These are phyloP conservation scores for Plectosphaerella plurivora DNA, from an alignment of 2,329 filamentous ascomycete species.

Conservation along the genomic window DNA sequence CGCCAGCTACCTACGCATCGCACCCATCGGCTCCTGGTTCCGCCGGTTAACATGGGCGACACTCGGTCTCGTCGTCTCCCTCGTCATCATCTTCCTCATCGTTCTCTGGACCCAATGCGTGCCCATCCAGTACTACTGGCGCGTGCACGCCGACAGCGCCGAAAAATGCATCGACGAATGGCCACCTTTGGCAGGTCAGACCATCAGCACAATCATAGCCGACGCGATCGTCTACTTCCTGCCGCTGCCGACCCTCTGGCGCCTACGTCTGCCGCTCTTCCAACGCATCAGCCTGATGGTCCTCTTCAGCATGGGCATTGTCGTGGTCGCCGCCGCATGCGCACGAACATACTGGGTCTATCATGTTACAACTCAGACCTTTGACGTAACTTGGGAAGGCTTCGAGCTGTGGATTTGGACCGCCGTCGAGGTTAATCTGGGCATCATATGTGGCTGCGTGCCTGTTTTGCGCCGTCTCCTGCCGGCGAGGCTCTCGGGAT, in stretches of 20 bases:
- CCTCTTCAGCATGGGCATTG: conserved; percentile 29
- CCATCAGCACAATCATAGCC: conserved; percentile 23
- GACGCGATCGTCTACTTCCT: conserved; percentile 31
- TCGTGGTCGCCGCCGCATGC: conserved; percentile 30
- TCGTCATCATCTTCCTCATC: conserved; percentile 25
- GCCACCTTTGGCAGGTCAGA: conserved; percentile 21
- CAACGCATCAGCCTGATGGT: conserved; percentile 29
- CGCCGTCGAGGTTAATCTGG: conserved; percentile 33
- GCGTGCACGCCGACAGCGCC: conserved; percentile 7
- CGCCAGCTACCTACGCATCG: conserved; percentile 33
- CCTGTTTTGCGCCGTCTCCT: conserved; percentile 24
- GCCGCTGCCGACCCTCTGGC: conserved; percentile 28
- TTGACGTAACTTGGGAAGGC: conserved; percentile 35
- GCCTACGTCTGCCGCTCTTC: conserved; percentile 22
- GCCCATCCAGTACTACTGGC: conserved; percentile 23
- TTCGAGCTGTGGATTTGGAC: conserved; percentile 37
- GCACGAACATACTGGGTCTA: conserved; percentile 32
- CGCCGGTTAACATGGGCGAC: conserved; percentile 22
- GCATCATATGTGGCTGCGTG: conserved; percentile 34
- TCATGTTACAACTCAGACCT: conserved; percentile 23
- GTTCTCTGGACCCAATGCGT: conserved; percentile 31
- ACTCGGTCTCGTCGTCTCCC: conserved; percentile 19
- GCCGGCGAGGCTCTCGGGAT: neutral
- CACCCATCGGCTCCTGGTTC: conserved; percentile 24
- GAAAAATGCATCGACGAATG: conserved; percentile 24